Evolutionary conservation across 495 filamentous ascomycete genomes (phyloP).

Genomic region (Aspergillus diversus): DNA sequence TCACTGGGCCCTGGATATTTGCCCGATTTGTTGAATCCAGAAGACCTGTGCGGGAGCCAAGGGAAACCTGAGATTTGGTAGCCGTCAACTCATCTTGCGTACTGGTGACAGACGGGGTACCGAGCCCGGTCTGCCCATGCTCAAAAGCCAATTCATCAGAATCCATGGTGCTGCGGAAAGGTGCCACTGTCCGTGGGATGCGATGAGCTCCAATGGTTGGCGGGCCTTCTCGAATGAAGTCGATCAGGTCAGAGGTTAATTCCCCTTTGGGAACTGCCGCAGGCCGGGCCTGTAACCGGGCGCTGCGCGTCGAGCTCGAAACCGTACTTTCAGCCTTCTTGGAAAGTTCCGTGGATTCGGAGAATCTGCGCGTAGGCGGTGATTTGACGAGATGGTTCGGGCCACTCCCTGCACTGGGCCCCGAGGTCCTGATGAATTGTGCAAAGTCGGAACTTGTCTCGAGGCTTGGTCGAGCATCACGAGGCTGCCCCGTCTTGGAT

Average conservation of each 20-base stretch:
- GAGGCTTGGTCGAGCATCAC: conserved; percentile 66
- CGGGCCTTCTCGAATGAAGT: conserved; percentile 89
- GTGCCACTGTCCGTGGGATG: conserved; percentile 81
- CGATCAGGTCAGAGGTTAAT: conserved; percentile 82
- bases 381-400: conserved; percentile 11
- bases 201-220: conserved; percentile 60
- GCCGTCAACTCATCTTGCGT: conserved; percentile 47
- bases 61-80: conserved; percentile 52
- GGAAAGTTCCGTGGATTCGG: conserved; percentile 28
- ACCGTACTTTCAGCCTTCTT: conserved; percentile 28
- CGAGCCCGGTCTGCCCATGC: conserved; percentile 25
- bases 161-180: conserved; percentile 83
- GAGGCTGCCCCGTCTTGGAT: conserved; percentile 50
- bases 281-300: conserved; percentile 70
- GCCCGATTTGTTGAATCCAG: conserved; percentile 44
- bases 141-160: conserved; percentile 70
- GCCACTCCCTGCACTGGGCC: conserved; percentile 35
- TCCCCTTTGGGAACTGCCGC: conserved; percentile 63
- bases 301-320: conserved; percentile 29
- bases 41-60: conserved; percentile 62
- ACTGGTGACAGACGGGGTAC: conserved; percentile 44
- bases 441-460: conserved; percentile 78
- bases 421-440: conserved; percentile 68
- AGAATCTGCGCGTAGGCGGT: conserved; percentile 20
- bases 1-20: conserved; percentile 23